Evolutionary conservation across 441 rosid genomes (phyloP), one percentile per base, ranked within the genome.

Genomic region (Erodium texanum): DNA sequence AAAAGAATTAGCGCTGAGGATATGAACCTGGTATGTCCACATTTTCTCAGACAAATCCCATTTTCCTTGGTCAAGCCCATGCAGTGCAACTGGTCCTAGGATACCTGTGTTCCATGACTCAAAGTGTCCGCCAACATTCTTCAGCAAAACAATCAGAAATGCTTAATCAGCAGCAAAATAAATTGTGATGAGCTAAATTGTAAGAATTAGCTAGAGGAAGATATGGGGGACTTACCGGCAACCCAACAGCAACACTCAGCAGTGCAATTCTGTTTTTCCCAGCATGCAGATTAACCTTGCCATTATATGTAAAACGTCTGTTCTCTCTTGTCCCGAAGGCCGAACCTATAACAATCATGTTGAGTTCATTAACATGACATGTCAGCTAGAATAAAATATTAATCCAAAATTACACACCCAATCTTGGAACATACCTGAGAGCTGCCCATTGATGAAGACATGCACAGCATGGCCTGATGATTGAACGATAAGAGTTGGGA

Each of bases 41-140:
- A 87, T 91, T 73, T 88, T 89, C 93, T 93, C 80, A 63, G 99
- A 85, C 66, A 93, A 75, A 79, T 91, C 97, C 85, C 82, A 76
- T 81, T 89, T 93, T 68, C 96, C 99, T 74, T 86, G 88, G 67
- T 84, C 82, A 70, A 89, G 88, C 52, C 99, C 97, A 48, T 84
- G 95, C 58, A 93, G 76, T 71, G 93, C 96, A 64, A 92, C 97
- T 7, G 99, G 97, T 62, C 99, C 99, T 5, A 87, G 86, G 82
- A 94, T 86, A 74, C 98, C 99, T 1, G 96, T 89, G 75, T 82
- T 89, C 99, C 99, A 92, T 59, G 90, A 78, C 89, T 94, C 99
- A 4, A 79, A 94, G 70, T 92, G 99, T 65, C 96, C 97, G 23
- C 99, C 99, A 0, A 94, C 84, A 77, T 89, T 94, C 99, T 94